Conservation (phyloP, 371 early-diverging fungal species). For the Mucor piriformis region DNA sequence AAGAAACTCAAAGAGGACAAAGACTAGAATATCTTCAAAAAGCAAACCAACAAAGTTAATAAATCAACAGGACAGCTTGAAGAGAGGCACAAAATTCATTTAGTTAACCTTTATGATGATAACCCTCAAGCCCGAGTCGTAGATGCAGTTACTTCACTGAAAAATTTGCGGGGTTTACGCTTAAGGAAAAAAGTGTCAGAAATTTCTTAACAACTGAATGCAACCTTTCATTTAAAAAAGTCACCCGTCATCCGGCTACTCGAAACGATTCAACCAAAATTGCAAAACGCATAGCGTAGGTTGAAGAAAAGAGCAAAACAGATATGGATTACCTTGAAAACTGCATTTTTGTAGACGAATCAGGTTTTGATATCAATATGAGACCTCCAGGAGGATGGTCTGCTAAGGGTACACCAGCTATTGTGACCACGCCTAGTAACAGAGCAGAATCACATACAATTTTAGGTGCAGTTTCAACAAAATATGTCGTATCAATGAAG, state of each 20-base stretch:
- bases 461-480: constrained; percentile 14
- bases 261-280: constrained; percentile 15
- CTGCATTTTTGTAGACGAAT: constrained; percentile 14
- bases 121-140: too few species aligned
- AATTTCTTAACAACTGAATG: constrained; percentile 15
- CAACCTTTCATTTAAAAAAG: constrained; percentile 22
- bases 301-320: constrained; percentile 10
- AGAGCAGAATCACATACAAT: constrained; percentile 15
- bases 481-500: constrained; percentile 24
- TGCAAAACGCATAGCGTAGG: constrained; percentile 16
- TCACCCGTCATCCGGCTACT: constrained; percentile 6
- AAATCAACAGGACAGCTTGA: too few species aligned
- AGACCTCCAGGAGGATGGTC: constrained; percentile 10
- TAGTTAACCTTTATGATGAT: too few species aligned
- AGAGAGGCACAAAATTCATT: too few species aligned
- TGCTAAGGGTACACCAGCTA: constrained; percentile 9
- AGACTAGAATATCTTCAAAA: too few species aligned
- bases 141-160: too few species aligned
- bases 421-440: constrained; percentile 11
- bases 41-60: too few species aligned
- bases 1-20: too few species aligned
- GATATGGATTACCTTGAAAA: constrained; percentile 14
- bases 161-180: too few species aligned
- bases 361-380: constrained; percentile 22
- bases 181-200: constrained; percentile 11